Percentiles rank a stretch among this genome's conserved stretches.
phyloP scores from a whole-genome alignment of 2,329 filamentous ascomycete species.

The Stachybotrys echinatus region DNA sequence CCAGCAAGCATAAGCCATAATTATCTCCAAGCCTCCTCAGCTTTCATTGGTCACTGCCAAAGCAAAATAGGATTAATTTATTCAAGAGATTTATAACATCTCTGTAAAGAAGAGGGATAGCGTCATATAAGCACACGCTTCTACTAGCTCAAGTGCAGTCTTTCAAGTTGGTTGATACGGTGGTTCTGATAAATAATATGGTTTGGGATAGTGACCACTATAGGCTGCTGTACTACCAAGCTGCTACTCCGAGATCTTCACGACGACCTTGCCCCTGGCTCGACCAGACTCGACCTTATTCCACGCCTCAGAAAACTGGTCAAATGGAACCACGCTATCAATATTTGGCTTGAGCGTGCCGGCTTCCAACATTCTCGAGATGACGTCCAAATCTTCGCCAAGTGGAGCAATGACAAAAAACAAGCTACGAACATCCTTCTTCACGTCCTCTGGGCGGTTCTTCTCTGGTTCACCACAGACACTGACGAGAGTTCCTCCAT shows the following conservation, averaged over 20 bases:
- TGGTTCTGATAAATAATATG: too few relatives aligned
- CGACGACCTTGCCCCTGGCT: conserved; percentile 33
- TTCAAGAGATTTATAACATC: too few relatives aligned
- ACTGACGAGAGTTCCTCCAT: conserved; percentile 26
- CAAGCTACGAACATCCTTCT: conserved; percentile 19
- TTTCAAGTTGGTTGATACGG: too few relatives aligned
- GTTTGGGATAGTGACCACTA: too few relatives aligned
- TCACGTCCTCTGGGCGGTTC: conserved; percentile 22
- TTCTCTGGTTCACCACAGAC: conserved; percentile 22
- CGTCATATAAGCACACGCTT: too few relatives aligned
- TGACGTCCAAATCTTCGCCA: conserved; percentile 26
- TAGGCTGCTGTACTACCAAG: too few relatives aligned
- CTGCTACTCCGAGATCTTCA: conserved; percentile 18
- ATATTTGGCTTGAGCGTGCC: conserved; percentile 25
- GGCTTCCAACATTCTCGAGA: conserved; percentile 25
- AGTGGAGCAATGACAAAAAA: conserved; percentile 33
- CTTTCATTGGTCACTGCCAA: too few relatives aligned
- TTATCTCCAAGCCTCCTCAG: too few relatives aligned
- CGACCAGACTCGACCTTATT: conserved; percentile 26
- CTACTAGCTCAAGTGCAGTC: too few relatives aligned
- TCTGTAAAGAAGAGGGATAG: too few relatives aligned
- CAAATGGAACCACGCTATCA: conserved; percentile 34
- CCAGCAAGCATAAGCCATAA: too few relatives aligned
- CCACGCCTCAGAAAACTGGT: conserved; percentile 30
- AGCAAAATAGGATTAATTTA: too few relatives aligned